These are phyloP conservation scores for Thinopyrum elongatum DNA, from an alignment of 176 grass and related monocot species.

Conservation along the genomic window DNA sequence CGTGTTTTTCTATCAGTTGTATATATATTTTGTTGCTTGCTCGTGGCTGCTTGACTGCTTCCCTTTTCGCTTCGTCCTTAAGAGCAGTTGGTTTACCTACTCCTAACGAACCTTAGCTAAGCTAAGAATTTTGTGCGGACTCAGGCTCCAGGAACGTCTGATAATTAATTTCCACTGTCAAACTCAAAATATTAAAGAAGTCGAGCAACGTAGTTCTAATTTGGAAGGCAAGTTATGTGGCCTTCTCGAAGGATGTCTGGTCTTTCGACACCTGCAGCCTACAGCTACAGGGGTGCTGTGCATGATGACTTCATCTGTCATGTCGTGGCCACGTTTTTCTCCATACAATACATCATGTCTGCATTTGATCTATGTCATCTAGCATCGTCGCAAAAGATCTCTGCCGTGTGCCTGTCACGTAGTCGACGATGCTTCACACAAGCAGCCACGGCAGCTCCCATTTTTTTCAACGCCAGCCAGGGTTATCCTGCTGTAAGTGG, in stretches of 20 bases:
- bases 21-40: not conserved
- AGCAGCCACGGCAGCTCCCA: not conserved
- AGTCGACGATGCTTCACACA: not conserved
- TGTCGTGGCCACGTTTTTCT: not conserved
- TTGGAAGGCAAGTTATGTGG: not conserved
- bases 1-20: not conserved
- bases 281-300: not conserved
- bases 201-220: not conserved
- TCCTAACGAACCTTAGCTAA: constrained; percentile 24
- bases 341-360: not conserved
- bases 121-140: not conserved
- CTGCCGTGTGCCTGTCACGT: not conserved
- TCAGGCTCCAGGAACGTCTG: not conserved
- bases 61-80: not conserved
- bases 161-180: not conserved
- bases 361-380: not conserved
- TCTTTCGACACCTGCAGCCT: not conserved
- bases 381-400: not conserved
- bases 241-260: not conserved
- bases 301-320: not conserved
- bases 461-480: not conserved
- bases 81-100: constrained; percentile 19
- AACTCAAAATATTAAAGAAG: not conserved
- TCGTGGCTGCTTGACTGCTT: not conserved
- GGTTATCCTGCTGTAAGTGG: not conserved